Evolutionary conservation across 2,329 filamentous ascomycete species (phyloP).

Genomic region (Fusarium illudens): DNA sequence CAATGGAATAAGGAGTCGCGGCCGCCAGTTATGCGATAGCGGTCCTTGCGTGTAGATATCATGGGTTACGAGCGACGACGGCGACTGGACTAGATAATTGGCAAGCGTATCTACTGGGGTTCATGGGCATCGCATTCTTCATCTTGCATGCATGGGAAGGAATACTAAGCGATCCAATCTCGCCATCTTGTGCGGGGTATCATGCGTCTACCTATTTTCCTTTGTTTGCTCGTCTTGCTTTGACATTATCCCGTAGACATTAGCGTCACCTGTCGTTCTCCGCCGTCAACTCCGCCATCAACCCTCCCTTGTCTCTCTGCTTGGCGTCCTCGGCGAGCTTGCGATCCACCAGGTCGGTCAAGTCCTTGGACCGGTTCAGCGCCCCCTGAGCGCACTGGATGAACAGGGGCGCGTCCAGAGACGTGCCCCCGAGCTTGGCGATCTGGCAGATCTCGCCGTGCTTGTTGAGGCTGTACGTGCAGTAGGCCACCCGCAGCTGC

Average conservation of each 20-base stretch:
- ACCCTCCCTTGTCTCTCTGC: slow-evolving; percentile 78
- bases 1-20: slow-evolving; percentile 96
- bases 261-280: slow-evolving; percentile 76
- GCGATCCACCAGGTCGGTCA: slow-evolving; percentile 76
- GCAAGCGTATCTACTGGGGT: slow-evolving; percentile 33
- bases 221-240: slow-evolving; percentile 29
- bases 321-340: slow-evolving; percentile 81
- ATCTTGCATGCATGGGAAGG: slow-evolving; percentile 23
- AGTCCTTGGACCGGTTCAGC: slow-evolving; percentile 79
- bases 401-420: slow-evolving; percentile 81
- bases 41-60: slow-evolving; percentile 9
- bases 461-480: slow-evolving; percentile 86
- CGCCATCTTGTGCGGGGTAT: slow-evolving; percentile 40
- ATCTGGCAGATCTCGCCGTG: slow-evolving; percentile 92
- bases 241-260: slow-evolving; percentile 20
- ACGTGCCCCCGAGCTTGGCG: slow-evolving; percentile 85
- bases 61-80: slow-evolving; percentile 31
- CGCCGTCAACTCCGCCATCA: slow-evolving; percentile 79
- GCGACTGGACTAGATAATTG: slow-evolving; percentile 4
- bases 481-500: slow-evolving; percentile 75
- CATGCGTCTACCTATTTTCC: slow-evolving; percentile 40
- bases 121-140: slow-evolving; percentile 29
- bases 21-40: slow-evolving; percentile 89
- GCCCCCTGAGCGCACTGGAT: slow-evolving; percentile 80
- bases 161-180: slow-evolving; percentile 21